Base-by-base conservation (phyloP, 1,139 yeast genomes). In the Yamadazyma oceani region DNA sequence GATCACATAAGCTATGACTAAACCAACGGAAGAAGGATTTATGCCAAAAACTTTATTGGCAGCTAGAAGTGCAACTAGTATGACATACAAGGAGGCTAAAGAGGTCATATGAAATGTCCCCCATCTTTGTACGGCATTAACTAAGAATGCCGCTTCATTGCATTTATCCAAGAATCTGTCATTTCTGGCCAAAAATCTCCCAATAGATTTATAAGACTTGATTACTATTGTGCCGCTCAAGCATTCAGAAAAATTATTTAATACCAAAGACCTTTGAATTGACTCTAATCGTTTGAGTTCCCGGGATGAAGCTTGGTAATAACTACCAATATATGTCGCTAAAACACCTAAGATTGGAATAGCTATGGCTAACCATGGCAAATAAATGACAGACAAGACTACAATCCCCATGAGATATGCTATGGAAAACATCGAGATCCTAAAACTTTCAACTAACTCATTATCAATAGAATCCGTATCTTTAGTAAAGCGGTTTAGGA, bases 401-500 rank as follows among this genome's bases (percentile, higher is more conserved):
- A 84, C 49, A 21, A 85, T 80, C 44, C 90, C 89, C 36, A 75
- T 45, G 35, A 84, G 73, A 41, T 73, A 73, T 15, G 80, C 71
- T 35, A 64, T 46, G n/a, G 69, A 62, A 46, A 62, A 67, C 10
- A 66, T 46, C 4, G 23, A 70, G 32, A 78, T 49, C 52, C 85
- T 69, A 35, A 75, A 47, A 52, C 75, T 81, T 47, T 79, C 84
- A 32, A 82, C 78, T 45, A 82, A 64, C 53, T 82, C 87, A 54
- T 83, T 85, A 58, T 88, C 96, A 51, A 87, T 63, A 24, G 82
- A 81, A 54, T 87, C 95, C 0, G 92, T 83, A 59, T 88, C 96
- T 53, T 85, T 86, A 1, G 95, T 82, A 48, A 78, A 77, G 46
- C 84, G 62, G 54, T 78, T 78, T 52, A 78, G 55, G 24, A 78